Evolutionary conservation across 2,329 filamentous ascomycete genomes (phyloP).

Genomic region (Penicillium sp.): DNA sequence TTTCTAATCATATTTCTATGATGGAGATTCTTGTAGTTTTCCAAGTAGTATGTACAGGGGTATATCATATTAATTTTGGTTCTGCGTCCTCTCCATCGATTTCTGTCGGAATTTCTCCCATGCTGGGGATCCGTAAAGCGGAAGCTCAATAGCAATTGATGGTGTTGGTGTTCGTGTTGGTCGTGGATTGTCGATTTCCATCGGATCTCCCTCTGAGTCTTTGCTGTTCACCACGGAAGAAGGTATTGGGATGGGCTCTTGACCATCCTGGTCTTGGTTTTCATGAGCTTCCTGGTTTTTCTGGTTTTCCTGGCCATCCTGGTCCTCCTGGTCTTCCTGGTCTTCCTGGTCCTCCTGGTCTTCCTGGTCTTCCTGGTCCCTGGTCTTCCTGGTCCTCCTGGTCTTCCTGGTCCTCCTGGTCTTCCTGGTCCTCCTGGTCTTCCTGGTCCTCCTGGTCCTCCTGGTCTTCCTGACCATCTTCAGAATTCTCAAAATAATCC

Average conservation of each 20-base stretch:
- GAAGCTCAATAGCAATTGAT: conserved; percentile 1
- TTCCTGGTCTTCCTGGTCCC: no score
- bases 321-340: not conserved
- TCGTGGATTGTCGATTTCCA: not conserved
- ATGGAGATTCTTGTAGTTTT: conserved; percentile 10
- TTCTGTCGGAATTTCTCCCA: conserved; percentile 3
- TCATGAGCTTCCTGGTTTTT: not conserved
- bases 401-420: no score
- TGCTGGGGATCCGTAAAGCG: conserved; percentile 1
- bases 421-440: no score
- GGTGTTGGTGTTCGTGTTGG: not conserved
- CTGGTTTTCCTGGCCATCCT: no score
- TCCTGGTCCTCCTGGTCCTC: no score
- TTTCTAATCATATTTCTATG: conserved; percentile 20
- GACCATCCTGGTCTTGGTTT: no score
- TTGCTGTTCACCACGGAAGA: conserved; percentile 4
- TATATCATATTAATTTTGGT: not conserved
- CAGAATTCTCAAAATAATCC: not conserved
- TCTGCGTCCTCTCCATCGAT: not conserved
- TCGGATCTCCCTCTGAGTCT: conserved; percentile 2
- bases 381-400: no score
- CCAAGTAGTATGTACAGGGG: not conserved
- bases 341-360: no score
- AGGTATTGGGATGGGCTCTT: not conserved
- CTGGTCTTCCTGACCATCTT: not conserved